These are phyloP conservation scores for Phalaenopsis aphrodite DNA, from an alignment of 106 monocot species.

Conservation along the genomic window DNA sequence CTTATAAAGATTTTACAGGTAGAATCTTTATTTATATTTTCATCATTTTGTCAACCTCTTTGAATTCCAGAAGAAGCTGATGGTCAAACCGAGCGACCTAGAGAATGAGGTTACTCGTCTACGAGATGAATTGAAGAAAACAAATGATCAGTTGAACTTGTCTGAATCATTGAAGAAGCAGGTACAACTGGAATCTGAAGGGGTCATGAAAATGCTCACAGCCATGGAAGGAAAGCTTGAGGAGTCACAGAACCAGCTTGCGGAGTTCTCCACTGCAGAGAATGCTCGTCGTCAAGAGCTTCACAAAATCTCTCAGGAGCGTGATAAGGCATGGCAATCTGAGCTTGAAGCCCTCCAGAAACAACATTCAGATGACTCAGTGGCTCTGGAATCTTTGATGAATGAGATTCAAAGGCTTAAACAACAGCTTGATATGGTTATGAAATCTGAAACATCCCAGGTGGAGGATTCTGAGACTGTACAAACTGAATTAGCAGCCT, in stretches of 20 bases:
- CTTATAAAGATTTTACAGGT: no score
- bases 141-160: constrained; percentile 58
- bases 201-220: constrained; percentile 41
- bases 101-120: constrained; percentile 56
- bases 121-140: constrained; percentile 73
- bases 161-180: constrained; percentile 43
- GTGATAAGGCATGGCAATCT: constrained; percentile 63
- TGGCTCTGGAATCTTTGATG: constrained; percentile 44
- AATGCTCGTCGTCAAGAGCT: constrained; percentile 56
- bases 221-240: constrained; percentile 36
- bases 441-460: constrained; percentile 26
- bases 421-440: constrained; percentile 41
- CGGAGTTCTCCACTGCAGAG: constrained; percentile 55
- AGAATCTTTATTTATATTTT: no score
- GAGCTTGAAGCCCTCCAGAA: constrained; percentile 75
- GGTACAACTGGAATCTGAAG: constrained; percentile 64
- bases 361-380: constrained; percentile 49
- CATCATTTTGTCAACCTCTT: background rate
- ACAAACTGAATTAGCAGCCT: constrained; percentile 19
- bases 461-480: constrained; percentile 22
- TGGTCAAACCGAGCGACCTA: constrained; percentile 37
- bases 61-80: constrained; percentile 44
- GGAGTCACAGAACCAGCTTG: constrained; percentile 43
- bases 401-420: constrained; percentile 69
- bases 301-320: constrained; percentile 50